Percentiles rank a stretch among this genome's conserved stretches.
Conservation (phyloP, 2,329 filamentous ascomycete species). For the Diaporthe vexans region DNA sequence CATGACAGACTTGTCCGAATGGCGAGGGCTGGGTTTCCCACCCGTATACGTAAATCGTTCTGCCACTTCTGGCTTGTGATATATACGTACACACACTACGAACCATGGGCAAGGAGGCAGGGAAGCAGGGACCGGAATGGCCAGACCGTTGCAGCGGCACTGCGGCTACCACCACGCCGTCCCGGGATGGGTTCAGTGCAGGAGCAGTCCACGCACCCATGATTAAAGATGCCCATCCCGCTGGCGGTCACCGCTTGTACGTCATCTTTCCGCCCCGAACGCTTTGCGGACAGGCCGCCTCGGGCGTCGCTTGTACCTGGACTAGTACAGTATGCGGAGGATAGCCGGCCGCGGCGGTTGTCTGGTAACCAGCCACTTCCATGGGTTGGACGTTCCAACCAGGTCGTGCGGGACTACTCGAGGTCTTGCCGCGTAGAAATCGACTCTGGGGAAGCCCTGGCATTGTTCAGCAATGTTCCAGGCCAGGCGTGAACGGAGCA, state of each 20-base stretch:
- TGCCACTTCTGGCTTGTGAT: slow-evolving; percentile 11
- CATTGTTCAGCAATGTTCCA: slow-evolving; percentile 16
- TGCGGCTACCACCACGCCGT: no score
- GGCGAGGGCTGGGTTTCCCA: slow-evolving; percentile 21
- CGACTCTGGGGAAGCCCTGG: slow-evolving; percentile 29
- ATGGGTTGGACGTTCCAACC: not conserved
- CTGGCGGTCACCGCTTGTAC: not conserved
- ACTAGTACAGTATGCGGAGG: no score
- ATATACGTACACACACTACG: not conserved
- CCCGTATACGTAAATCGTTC: not conserved
- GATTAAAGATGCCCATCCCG: no score
- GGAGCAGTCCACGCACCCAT: not conserved
- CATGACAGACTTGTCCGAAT: not conserved
- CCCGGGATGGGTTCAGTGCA: not conserved
- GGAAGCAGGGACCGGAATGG: not conserved
- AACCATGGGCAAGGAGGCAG: not conserved
- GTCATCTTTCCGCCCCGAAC: not conserved
- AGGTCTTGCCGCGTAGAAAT: slow-evolving; percentile 21
- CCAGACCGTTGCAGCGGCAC: no score
- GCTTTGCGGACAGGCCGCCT: not conserved
- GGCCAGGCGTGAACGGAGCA: slow-evolving; percentile 9
- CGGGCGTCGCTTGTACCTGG: not conserved
- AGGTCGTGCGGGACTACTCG: not conserved
- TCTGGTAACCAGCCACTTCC: not conserved
- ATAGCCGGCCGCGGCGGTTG: not conserved